These are phyloP conservation scores for Cladosporium sp. DNA, from an alignment of 2,329 filamentous ascomycete species.

Conservation along the genomic window DNA sequence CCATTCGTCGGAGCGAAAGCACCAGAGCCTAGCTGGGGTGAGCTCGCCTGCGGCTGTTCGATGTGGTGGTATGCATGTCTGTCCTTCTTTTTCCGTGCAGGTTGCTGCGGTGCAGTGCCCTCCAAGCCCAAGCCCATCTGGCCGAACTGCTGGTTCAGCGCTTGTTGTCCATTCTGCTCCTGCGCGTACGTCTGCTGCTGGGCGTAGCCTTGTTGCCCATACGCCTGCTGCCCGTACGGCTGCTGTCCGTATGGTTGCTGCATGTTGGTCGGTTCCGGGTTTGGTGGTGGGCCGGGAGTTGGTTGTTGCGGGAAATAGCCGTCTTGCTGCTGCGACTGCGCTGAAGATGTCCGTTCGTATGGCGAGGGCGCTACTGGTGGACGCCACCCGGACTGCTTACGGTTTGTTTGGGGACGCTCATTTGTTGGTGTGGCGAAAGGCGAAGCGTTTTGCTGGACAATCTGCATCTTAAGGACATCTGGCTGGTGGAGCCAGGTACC, in stretches of 20 bases:
- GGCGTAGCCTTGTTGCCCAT: constrained; percentile 20
- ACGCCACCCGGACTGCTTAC: constrained; percentile 32
- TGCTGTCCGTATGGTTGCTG: constrained; percentile 27
- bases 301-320: constrained; percentile 46
- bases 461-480: constrained; percentile 11
- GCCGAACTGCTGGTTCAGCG: constrained; percentile 72
- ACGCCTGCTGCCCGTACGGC: constrained; percentile 21
- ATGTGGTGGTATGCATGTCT: constrained; percentile 89
- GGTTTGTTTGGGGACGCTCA: constrained; percentile 26
- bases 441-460: constrained; percentile 22
- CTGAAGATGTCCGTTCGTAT: constrained; percentile 45
- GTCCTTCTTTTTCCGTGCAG: constrained; percentile 77
- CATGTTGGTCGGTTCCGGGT: constrained; percentile 27
- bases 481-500: constrained; percentile 5
- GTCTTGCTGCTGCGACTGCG: constrained; percentile 27
- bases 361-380: constrained; percentile 47
- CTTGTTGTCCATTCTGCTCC: constrained; percentile 34
- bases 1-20: constrained; percentile 60
- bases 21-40: constrained; percentile 63
- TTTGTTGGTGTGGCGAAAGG: constrained; percentile 30
- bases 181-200: constrained; percentile 26
- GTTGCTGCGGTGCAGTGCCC: constrained; percentile 47
- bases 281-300: constrained; percentile 21
- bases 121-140: constrained; percentile 63
- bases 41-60: constrained; percentile 65